Percentiles rank a stretch among this genome's conserved stretches.
Evolutionary conservation across 768 basidiomycete genomes (phyloP).

Genomic region (Rhodotorula graminis): DNA sequence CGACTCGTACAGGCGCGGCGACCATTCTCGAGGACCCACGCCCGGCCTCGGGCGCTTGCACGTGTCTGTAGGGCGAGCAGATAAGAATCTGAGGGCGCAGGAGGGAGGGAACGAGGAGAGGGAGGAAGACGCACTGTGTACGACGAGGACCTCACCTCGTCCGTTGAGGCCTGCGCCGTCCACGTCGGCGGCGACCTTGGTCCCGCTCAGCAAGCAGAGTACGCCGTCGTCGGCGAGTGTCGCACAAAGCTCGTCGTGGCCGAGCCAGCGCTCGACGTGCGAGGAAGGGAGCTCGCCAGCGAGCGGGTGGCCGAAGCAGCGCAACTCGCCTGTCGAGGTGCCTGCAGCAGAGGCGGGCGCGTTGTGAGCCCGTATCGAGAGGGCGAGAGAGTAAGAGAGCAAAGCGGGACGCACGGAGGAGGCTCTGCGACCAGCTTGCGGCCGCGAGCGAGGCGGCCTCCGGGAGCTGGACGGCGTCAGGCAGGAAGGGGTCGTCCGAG

Average conservation of each 20-base stretch:
- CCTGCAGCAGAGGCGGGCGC: not conserved
- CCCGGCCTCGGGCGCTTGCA: too few species aligned
- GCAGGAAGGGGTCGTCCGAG: not conserved
- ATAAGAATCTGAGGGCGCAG: too few species aligned
- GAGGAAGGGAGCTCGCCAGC: not conserved
- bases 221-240: constrained; percentile 1
- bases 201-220: not conserved
- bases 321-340: not conserved
- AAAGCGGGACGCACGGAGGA: constrained; percentile 9
- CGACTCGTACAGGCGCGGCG: too few species aligned
- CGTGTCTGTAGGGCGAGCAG: too few species aligned
- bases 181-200: not conserved
- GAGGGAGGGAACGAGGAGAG: not conserved
- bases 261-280: constrained; percentile 3
- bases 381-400: too few species aligned
- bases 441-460: constrained; percentile 4
- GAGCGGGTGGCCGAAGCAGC: constrained; percentile 5
- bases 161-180: constrained; percentile 1
- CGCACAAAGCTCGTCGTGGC: constrained; percentile 17
- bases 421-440: constrained; percentile 17
- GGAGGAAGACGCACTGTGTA: constrained; percentile 7
- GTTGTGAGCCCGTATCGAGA: not conserved
- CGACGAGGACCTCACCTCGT: constrained; percentile 17
- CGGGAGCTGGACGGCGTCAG: not conserved
- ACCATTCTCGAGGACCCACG: too few species aligned